Percentiles rank a stretch among this genome's conserved stretches.
phyloP scores from a whole-genome alignment of 2,329 filamentous ascomycete species.

The Nemania bipapillata region DNA sequence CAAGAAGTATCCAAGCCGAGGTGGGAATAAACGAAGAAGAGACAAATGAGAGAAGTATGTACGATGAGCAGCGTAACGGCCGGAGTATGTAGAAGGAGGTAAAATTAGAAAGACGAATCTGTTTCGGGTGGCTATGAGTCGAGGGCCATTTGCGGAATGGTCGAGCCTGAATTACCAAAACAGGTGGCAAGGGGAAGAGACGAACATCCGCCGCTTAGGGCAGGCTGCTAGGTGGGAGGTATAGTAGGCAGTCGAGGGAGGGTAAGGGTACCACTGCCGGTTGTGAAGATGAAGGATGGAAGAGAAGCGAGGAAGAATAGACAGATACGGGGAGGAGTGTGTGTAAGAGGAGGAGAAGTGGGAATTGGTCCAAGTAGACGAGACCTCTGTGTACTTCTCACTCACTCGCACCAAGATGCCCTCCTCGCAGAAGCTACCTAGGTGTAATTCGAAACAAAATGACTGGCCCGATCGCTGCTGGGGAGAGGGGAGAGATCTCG shows the following conservation, averaged over 20 bases:
- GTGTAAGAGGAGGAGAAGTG: conserved; percentile 33
- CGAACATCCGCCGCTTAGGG: conserved; percentile 25
- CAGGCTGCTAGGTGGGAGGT: conserved; percentile 26
- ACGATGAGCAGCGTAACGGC: conserved; percentile 32
- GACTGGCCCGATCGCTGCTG: conserved; percentile 26
- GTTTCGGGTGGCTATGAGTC: conserved; percentile 45
- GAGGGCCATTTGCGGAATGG: conserved; percentile 44
- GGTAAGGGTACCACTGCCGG: conserved; percentile 38
- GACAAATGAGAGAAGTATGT: conserved; percentile 39
- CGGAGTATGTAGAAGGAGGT: conserved; percentile 40
- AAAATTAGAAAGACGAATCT: conserved; percentile 43
- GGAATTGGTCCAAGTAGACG: conserved; percentile 24
- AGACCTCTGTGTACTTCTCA: neutral
- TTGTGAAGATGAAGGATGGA: conserved; percentile 40
- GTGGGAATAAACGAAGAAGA: conserved; percentile 31
- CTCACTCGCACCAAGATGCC: conserved; percentile 21
- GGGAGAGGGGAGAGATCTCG: conserved; percentile 35
- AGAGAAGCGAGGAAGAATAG: conserved; percentile 31
- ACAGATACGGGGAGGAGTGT: conserved; percentile 25
- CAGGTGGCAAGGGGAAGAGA: conserved; percentile 39
- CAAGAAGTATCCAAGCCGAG: neutral
- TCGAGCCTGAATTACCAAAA: conserved; percentile 39
- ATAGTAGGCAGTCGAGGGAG: conserved; percentile 31
- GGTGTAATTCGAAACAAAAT: conserved; percentile 30
- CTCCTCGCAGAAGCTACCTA: conserved; percentile 10